Conservation (phyloP, 495 filamentous ascomycete species). For the Neurospora sublineolata region DNA sequence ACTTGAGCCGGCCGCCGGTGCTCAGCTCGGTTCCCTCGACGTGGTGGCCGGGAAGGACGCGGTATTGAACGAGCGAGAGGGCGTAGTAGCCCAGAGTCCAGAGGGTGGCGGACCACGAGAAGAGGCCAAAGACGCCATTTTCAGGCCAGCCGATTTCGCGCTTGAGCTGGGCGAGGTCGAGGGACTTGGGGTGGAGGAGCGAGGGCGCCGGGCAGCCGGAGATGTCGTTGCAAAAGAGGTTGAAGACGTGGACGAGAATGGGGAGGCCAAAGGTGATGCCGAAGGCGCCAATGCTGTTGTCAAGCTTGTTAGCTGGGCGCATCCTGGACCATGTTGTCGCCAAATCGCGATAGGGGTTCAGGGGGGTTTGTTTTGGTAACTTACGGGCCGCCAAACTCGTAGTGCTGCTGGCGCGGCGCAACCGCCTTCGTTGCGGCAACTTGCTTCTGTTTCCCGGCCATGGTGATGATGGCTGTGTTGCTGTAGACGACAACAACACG, state of each 20-base stretch:
- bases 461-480: constrained; percentile 5
- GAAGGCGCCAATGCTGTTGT: constrained; percentile 57
- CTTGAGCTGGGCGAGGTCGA: constrained; percentile 62
- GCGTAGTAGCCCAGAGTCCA: constrained; percentile 71
- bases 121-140: constrained; percentile 50
- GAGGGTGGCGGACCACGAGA: constrained; percentile 47
- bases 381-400: constrained; percentile 85
- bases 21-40: constrained; percentile 57
- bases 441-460: constrained; percentile 17
- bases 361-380: constrained; percentile 25
- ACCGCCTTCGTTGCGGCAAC: neutral
- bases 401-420: constrained; percentile 31
- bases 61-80: constrained; percentile 61
- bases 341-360: neutral
- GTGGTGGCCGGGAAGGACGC: constrained; percentile 66
- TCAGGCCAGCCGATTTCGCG: constrained; percentile 68
- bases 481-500: neutral
- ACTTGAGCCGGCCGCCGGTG: constrained; percentile 65
- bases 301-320: neutral
- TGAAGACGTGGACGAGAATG: constrained; percentile 56
- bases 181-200: constrained; percentile 60
- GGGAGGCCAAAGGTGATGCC: constrained; percentile 69
- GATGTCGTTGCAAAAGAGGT: constrained; percentile 85
- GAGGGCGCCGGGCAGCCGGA: constrained; percentile 84
- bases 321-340: neutral